Percentiles rank a stretch among this genome's conserved stretches.
phyloP scores from a whole-genome alignment of 768 basidiomycete genomes.

The Mycena crocata region DNA sequence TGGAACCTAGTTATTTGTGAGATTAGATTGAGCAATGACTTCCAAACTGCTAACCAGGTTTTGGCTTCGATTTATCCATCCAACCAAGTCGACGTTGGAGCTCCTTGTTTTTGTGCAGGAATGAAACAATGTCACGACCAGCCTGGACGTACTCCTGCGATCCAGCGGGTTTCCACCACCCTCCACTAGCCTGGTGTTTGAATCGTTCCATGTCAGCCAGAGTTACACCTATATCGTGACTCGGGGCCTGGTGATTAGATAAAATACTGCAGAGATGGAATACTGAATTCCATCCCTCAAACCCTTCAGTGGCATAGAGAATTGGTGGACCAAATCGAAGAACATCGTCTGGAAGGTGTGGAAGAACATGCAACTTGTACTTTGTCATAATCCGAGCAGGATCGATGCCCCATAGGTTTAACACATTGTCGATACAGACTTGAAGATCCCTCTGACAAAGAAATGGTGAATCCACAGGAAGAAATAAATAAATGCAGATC shows the following conservation, averaged over 20 bases:
- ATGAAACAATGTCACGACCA: not conserved
- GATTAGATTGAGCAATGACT: not conserved
- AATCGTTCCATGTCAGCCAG: not conserved
- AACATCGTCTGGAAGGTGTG: not conserved
- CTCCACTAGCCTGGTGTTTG: constrained; percentile 3
- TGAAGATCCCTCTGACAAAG: constrained; percentile 30
- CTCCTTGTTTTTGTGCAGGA: constrained; percentile 15
- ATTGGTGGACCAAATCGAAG: not conserved
- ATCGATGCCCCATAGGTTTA: constrained; percentile 39
- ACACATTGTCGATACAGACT: constrained; percentile 32
- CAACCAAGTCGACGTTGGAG: constrained; percentile 28
- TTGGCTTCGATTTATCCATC: constrained; percentile 16
- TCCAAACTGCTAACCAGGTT: not conserved
- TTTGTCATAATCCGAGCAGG: constrained; percentile 35
- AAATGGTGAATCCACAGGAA: not conserved
- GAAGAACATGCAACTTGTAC: not conserved
- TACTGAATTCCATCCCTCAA: not conserved
- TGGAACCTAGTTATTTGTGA: not conserved
- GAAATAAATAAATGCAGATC: not conserved
- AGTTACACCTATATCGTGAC: not conserved
- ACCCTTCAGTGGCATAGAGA: not conserved
- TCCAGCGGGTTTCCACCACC: constrained; percentile 1
- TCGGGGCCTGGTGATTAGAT: constrained; percentile 3
- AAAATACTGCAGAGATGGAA: not conserved
- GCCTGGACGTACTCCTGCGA: constrained; percentile 5